phyloP scores from a whole-genome alignment of 129 eudicot species.

The Chrysanthemum makinoi region DNA sequence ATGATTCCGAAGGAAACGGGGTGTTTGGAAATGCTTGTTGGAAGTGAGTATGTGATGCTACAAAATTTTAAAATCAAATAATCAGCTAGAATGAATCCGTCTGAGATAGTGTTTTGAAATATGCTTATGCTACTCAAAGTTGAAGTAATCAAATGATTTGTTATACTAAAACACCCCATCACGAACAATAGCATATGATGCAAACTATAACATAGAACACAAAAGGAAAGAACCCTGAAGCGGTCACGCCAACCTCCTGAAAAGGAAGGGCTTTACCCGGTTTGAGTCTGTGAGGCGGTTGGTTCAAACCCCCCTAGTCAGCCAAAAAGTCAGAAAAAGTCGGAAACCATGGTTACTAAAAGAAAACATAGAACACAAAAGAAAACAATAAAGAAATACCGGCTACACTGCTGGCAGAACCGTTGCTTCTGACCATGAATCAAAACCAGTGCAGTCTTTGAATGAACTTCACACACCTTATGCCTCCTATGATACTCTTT shows the following conservation, averaged over 20 bases:
- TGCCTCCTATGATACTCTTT: slow-evolving; percentile 71
- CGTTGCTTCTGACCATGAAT: slow-evolving; percentile 63
- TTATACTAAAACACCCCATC: too few species aligned
- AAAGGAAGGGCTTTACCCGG: too few species aligned
- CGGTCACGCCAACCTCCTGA: too few species aligned
- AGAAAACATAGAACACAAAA: slow-evolving; percentile 10
- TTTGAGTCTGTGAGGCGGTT: too few species aligned
- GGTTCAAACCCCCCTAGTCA: too few species aligned
- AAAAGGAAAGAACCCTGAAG: too few species aligned
- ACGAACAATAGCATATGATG: too few species aligned
- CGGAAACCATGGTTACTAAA: neutral
- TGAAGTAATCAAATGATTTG: neutral
- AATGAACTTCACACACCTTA: slow-evolving; percentile 64
- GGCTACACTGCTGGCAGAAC: slow-evolving; percentile 76
- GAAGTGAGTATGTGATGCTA: neutral
- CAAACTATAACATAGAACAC: too few species aligned
- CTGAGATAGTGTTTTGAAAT: neutral
- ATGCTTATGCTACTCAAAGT: neutral
- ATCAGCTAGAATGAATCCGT: neutral
- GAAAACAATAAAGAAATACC: slow-evolving; percentile 30
- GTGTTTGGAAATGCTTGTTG: neutral
- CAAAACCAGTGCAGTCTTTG: slow-evolving; percentile 61
- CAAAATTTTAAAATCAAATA: neutral
- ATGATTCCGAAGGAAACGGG: neutral
- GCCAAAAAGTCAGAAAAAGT: too few species aligned